Evolutionary conservation across 2,329 filamentous ascomycete genomes (phyloP).

Genomic region (Phialophora chinensis): DNA sequence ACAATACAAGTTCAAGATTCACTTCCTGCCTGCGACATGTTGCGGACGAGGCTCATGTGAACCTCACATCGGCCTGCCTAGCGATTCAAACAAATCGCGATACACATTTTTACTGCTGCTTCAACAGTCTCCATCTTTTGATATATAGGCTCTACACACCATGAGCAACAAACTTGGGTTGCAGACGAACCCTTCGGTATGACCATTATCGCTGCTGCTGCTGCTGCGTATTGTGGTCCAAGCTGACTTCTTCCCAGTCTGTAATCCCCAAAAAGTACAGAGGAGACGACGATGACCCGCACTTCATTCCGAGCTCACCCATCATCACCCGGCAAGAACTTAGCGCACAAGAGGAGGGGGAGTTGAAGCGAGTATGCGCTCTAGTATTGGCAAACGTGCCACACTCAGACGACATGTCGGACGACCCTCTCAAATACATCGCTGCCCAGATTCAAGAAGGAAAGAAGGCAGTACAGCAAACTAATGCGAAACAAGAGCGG

Average conservation of each 20-base stretch:
- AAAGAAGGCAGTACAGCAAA: conserved; percentile 37
- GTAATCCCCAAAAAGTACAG: conserved; percentile 44
- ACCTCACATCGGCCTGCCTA: neutral
- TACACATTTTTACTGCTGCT: neutral
- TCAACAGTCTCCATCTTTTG: neutral
- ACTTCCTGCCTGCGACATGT: conserved; percentile 12
- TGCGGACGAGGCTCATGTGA: conserved; percentile 13
- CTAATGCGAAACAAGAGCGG: conserved; percentile 38
- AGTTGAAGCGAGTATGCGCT: conserved; percentile 47
- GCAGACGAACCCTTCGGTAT: conserved; percentile 26
- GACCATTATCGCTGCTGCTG: neutral
- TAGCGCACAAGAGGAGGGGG: conserved; percentile 43
- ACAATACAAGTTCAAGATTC: conserved; percentile 10
- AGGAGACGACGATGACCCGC: conserved; percentile 44
- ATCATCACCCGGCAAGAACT: conserved; percentile 46
- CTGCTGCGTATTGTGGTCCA: neutral
- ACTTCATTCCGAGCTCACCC: conserved; percentile 43
- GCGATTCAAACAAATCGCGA: conserved; percentile 1
- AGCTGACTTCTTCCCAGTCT: conserved; percentile 21
- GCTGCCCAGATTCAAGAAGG: conserved; percentile 44
- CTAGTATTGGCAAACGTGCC: conserved; percentile 38
- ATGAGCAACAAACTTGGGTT: conserved; percentile 20
- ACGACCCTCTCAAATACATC: conserved; percentile 40
- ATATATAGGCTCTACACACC: conserved; percentile 1
- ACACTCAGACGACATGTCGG: conserved; percentile 40